Conservation (phyloP, 257 asterid species). For the Solanum sitiens region DNA sequence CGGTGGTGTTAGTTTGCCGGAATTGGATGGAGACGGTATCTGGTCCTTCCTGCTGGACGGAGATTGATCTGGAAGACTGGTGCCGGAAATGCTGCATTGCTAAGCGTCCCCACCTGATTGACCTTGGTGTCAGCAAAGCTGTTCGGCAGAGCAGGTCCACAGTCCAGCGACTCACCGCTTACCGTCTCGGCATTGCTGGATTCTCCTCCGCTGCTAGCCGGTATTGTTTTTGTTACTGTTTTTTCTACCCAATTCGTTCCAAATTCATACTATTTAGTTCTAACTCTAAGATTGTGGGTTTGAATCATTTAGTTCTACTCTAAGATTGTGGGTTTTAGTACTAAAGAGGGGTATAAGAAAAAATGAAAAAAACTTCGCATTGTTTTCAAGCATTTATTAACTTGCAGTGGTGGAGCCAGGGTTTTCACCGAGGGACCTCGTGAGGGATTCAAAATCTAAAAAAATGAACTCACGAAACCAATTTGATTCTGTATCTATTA, state of each 20-base stretch:
- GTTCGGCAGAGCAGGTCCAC: constrained; percentile 6
- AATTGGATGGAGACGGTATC: constrained; percentile 10
- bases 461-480: background rate
- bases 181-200: constrained; percentile 1
- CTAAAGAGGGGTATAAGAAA: background rate
- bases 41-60: constrained; percentile 8
- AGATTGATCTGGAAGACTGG: constrained; percentile 9
- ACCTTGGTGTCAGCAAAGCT: constrained; percentile 1
- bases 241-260: background rate
- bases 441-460: background rate
- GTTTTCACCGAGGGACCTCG: background rate
- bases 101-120: background rate
- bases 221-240: background rate
- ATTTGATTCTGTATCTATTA: background rate
- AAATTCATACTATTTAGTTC: background rate
- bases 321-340: background rate
- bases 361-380: background rate
- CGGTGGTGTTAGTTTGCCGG: constrained; percentile 1
- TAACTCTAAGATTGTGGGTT: background rate
- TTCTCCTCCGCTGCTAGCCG: constrained; percentile 4
- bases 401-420: background rate
- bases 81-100: constrained; percentile 1
- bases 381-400: background rate
- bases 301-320: too few species aligned
- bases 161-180: background rate